These are phyloP conservation scores for Streptanthus diversifolius DNA, from an alignment of 345 rosid species.

Conservation along the genomic window DNA sequence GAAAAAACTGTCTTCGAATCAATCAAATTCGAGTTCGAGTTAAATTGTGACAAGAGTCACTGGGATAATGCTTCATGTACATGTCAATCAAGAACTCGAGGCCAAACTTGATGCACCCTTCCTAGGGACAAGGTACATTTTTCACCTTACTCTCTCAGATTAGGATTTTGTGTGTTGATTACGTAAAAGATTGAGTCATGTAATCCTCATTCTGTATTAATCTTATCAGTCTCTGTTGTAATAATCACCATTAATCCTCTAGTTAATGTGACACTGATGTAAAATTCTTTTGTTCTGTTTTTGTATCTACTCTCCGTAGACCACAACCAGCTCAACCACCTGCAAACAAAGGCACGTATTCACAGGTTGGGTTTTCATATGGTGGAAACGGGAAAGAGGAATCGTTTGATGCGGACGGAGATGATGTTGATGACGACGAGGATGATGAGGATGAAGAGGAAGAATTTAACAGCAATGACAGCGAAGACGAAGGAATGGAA, in stretches of 20 bases:
- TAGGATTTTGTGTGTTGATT: neutral
- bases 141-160: neutral
- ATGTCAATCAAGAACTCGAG: slow-evolving; percentile 80
- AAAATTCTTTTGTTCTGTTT: neutral
- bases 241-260: neutral
- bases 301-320: slow-evolving; percentile 31
- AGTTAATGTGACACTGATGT: too few species aligned
- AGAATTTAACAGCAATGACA: slow-evolving; percentile 88
- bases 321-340: slow-evolving; percentile 58
- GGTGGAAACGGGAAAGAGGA: slow-evolving; percentile 56
- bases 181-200: neutral
- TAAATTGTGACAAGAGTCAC: slow-evolving; percentile 7
- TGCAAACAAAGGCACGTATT: slow-evolving; percentile 75
- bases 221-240: too few species aligned
- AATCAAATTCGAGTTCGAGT: neutral
- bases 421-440: slow-evolving; percentile 65
- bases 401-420: slow-evolving; percentile 53
- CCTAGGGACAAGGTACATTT: slow-evolving; percentile 47
- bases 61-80: slow-evolving; percentile 40
- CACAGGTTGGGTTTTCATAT: slow-evolving; percentile 94
- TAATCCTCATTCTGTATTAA: too few species aligned
- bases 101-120: slow-evolving; percentile 65
- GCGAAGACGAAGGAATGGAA: slow-evolving; percentile 94
- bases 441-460: slow-evolving; percentile 75
- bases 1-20: neutral